Base-by-base conservation (phyloP, 306 rosid genomes). In the Quillaja saponaria region DNA sequence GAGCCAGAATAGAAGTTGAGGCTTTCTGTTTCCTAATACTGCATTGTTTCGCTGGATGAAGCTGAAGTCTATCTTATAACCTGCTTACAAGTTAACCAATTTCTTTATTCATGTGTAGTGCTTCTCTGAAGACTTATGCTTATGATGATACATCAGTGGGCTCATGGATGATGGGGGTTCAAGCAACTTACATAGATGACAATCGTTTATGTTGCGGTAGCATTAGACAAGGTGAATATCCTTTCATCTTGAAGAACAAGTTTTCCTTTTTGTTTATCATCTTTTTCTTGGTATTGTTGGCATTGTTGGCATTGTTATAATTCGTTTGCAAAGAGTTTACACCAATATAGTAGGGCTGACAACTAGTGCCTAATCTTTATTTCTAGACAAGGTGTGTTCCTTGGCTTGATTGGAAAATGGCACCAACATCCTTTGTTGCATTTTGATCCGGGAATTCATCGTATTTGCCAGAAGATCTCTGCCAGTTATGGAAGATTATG, bases 91-190 rank as follows among this genome's bases (percentile, higher is more conserved):
- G 28, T 48, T 63, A 61, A 71, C 34, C 63, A 10, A 41, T 69
- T 52, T 78, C 6, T 17, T 51, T 28, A 7, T 52, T 67, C 52
- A 61, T 71, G 31, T 80, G 69, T 76, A 94, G 97, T 73, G 99
- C 76, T 28, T 94, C 99, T 65, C 82, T 94, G 64, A 94, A 89
- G 86, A 71, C 95, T 40, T 94, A 85, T 50, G 99, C 96, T 56
- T 80, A 74, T 50, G 99, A 94, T 42, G 99, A 94, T 80, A 73
- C 82, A 51, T 87, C 99, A 17, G 64, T 89, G 76, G 99, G 99
- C 11, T 85, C 99, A 25, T 89, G 99, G 99, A 94, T 94, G 99
- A 87, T 94, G 95, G 99, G 99, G 17, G 25, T 94, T 66, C 91
- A 85, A 76, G 71, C 95, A 59, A 87, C 95, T 13, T 85, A 89